These are phyloP conservation scores for Microbotryomycetes sp. DNA, from an alignment of 1,284 basidiomycete species.

Conservation along the genomic window DNA sequence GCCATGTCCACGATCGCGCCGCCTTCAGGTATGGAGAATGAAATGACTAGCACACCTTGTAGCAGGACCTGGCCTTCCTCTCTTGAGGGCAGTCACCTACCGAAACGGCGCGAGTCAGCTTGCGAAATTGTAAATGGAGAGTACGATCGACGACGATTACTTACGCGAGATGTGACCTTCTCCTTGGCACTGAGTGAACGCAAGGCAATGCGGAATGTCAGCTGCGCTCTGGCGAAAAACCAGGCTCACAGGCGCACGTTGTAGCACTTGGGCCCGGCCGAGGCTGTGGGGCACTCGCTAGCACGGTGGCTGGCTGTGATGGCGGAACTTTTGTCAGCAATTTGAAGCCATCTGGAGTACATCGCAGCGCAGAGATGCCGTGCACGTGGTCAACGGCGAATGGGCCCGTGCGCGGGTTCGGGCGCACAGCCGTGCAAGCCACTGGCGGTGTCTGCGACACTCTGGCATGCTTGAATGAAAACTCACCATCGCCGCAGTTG, in stretches of 20 bases:
- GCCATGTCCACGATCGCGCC: not conserved
- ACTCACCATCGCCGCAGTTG: not conserved
- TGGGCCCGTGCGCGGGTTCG: too few species aligned
- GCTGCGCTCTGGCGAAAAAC: not conserved
- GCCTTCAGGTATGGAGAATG: not conserved
- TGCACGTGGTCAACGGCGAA: too few species aligned
- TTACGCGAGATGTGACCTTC: conserved; percentile 31
- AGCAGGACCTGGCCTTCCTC: conserved; percentile 30
- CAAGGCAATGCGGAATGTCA: not conserved
- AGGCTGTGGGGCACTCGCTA: conserved; percentile 12
- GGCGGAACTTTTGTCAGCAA: not conserved
- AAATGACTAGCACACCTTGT: conserved; percentile 6
- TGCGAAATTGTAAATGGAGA: not conserved
- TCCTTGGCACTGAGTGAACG: conserved; percentile 15
- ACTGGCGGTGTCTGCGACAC: too few species aligned
- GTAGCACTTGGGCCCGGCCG: conserved; percentile 30
- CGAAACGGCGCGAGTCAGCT: not conserved
- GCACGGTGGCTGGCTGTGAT: not conserved
- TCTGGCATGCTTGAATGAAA: too few species aligned
- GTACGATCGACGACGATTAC: not conserved
- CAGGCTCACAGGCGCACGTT: conserved; percentile 11
- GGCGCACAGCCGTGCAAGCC: too few species aligned
- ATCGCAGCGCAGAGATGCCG: too few species aligned
- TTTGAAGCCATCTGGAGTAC: too few species aligned
- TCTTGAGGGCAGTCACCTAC: conserved; percentile 30